These are phyloP conservation scores for Geranium rotundifolium DNA, from an alignment of 345 rosid genomes.

Conservation along the genomic window DNA sequence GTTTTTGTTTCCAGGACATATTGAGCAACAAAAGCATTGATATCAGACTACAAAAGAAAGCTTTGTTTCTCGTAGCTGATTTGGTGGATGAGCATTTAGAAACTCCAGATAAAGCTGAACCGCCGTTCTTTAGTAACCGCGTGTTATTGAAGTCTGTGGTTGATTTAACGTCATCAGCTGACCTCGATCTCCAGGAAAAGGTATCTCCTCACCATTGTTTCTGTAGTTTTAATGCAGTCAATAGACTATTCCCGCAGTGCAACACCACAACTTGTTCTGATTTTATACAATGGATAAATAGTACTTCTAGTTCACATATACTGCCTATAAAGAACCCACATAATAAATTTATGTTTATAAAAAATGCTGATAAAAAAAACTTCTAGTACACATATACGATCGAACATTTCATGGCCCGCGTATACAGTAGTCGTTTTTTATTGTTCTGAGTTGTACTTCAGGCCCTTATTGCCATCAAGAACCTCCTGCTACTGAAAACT, in stretches of 20 bases:
- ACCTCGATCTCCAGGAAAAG: conserved; percentile 95
- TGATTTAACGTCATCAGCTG: conserved; percentile 43
- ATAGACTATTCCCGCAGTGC: too few relatives aligned
- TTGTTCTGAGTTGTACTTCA: conserved; percentile 15
- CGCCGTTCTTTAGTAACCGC: conserved; percentile 39
- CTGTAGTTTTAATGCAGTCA: too few relatives aligned
- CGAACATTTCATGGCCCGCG: not conserved
- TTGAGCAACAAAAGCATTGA: conserved; percentile 46
- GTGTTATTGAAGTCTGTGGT: conserved; percentile 67
- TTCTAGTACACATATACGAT: not conserved
- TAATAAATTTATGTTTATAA: too few relatives aligned
- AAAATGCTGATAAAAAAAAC: too few relatives aligned
- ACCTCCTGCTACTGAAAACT: conserved; percentile 54
- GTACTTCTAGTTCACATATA: too few relatives aligned
- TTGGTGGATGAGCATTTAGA: conserved; percentile 53
- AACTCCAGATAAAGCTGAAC: conserved; percentile 32
- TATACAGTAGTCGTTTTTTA: not conserved
- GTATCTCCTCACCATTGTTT: conserved; percentile 13
- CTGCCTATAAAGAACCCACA: too few relatives aligned
- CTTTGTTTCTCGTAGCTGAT: conserved; percentile 66
- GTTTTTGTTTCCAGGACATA: conserved; percentile 4
- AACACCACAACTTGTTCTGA: too few relatives aligned
- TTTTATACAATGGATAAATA: too few relatives aligned
- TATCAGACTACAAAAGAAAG: conserved; percentile 63
- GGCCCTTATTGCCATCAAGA: conserved; percentile 73